Base-by-base conservation (phyloP, 768 basidiomycete species). In the Amanita pseudoporphyria region DNA sequence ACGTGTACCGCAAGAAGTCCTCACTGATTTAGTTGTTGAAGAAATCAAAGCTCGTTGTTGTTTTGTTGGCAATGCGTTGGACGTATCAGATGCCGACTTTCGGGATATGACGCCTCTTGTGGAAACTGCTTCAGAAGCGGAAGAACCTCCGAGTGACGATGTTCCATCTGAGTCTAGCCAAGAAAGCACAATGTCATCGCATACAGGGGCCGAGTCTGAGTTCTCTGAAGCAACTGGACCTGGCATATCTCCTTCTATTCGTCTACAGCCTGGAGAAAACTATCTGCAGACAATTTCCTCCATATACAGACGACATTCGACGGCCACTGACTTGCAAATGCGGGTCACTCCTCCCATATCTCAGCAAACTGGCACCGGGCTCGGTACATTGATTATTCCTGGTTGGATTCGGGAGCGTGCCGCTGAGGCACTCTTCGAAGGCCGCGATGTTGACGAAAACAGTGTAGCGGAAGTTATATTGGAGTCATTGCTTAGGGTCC, bases 361-460 rank as follows among this genome's bases (percentile, higher is more conserved):
- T 10, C 84, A 86, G 58, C 82, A 81, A 56, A 68, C 71, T 10
- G 84, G 85, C 1, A 84, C 84, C 1, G 88, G 87, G 2, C 69
- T 75, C 6, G 91, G 87, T 0, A 90, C 84, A 0, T 64, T 96
- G 40, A 71, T 88, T 39, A 78, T 98, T 38, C 95, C 95, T 1
- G 95, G 95, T 2, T 99, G 96, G 96, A 75, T 99, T 35, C 69
- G 95, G 37, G 95, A 98, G 62, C 74, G 94, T 12, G 86, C 86
- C 1, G 82, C 93, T 1, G 96, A 98, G 63, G 76, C 95, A 5
- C 68, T 97, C 9, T 97, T 96, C 54, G 88, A 90, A 60, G 83
- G 84, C 1, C 89, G 88, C 5, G 90, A 93, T 56, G 82, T 90
- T 9, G 92, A 95, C 57, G 87, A 92, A 64, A 77, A 76, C 53